Base-by-base conservation (phyloP, 148 eudicot genomes). In the Linanthus parryae region DNA sequence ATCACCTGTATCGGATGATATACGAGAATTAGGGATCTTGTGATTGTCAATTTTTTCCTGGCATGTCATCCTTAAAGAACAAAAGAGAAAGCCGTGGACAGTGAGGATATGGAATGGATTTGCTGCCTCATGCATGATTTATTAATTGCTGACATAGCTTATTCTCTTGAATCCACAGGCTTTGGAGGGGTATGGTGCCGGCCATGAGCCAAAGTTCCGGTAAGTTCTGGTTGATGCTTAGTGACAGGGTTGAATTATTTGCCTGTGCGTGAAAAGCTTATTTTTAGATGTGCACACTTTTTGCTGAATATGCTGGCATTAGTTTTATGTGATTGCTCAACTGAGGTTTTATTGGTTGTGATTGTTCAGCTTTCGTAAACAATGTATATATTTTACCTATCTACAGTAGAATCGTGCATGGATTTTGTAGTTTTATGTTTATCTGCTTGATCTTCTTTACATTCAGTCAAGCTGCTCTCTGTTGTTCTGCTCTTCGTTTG, bases 161-260 rank as follows among this genome's bases (percentile, higher is more conserved):
- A 82, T 84, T 87, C 80, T 90, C 91, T 92, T 92, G 84, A 83
- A 90, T 92, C 92, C 96, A 88, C 99, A 92, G 99, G 99, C 91
- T 74, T 80, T 82, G 80, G 96, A 92, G 76, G 96, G 96, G 63
- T 88, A 88, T 84, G 82, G 80, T 64, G 75, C 88, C 47, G 91
- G 59, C 43, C 91, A 84, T 66, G 96, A 88, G 71, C 82, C 96
- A 70, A 78, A 82, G 54, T 84, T 70, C 63, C 81, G 96, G 99
- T 92, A 73, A 82, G 99, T 84, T 58, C 30, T 65, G 50, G 34
- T 42, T 62, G 56, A 69, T 62, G n/a, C 52, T 59, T 42, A 36
- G 56, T 37, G 33, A 44, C 33, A 53, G 68, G 68, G 50, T 53
- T 50, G 52, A 40, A 12, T 45, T 34, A 14, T 43, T 48, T 46